Conservation (phyloP, 805 yeast genomes). For the Cyberlindnera misumaiensis region DNA sequence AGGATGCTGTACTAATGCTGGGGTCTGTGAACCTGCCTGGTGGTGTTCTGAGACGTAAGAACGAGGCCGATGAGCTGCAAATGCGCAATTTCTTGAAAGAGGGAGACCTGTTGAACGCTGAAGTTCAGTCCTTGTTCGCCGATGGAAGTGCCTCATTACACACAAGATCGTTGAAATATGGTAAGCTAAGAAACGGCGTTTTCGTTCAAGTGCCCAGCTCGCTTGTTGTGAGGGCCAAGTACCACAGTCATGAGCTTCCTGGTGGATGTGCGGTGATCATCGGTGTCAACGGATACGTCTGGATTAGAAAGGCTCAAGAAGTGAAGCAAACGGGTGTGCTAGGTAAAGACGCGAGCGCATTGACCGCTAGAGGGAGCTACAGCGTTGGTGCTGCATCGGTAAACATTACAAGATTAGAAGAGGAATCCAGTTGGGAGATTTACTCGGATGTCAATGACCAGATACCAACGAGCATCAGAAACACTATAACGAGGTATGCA, state of each 20-base stretch:
- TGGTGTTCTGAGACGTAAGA: slow-evolving; percentile 88
- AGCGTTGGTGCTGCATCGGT: slow-evolving; percentile 54
- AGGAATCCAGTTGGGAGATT: slow-evolving; percentile 91
- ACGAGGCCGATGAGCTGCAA: slow-evolving; percentile 92
- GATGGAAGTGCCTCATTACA: slow-evolving; percentile 94
- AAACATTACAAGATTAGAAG: slow-evolving; percentile 80
- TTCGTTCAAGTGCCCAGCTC: slow-evolving; percentile 78
- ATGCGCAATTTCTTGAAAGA: slow-evolving; percentile 93
- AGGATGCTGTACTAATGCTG: slow-evolving; percentile 84
- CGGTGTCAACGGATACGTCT: slow-evolving; percentile 92
- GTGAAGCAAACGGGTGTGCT: slow-evolving; percentile 18
- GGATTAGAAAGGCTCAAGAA: slow-evolving; percentile 70
- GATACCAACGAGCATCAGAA: slow-evolving; percentile 53
- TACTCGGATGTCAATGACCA: slow-evolving; percentile 84
- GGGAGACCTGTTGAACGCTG: slow-evolving; percentile 93
- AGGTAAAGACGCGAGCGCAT: slow-evolving; percentile 29
- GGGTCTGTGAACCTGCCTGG: slow-evolving; percentile 98
- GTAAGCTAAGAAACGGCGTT: slow-evolving; percentile 88
- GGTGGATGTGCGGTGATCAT: slow-evolving; percentile 88
- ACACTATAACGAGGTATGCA: slow-evolving; percentile 76
- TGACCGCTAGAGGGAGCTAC: slow-evolving; percentile 29
- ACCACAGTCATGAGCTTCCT: slow-evolving; percentile 83
- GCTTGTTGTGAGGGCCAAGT: slow-evolving; percentile 75
- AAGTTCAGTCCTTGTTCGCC: slow-evolving; percentile 81
- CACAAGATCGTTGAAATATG: slow-evolving; percentile 92